phyloP scores from a whole-genome alignment of 1,139 yeast species.

The Sugiyamaella paludigena region DNA sequence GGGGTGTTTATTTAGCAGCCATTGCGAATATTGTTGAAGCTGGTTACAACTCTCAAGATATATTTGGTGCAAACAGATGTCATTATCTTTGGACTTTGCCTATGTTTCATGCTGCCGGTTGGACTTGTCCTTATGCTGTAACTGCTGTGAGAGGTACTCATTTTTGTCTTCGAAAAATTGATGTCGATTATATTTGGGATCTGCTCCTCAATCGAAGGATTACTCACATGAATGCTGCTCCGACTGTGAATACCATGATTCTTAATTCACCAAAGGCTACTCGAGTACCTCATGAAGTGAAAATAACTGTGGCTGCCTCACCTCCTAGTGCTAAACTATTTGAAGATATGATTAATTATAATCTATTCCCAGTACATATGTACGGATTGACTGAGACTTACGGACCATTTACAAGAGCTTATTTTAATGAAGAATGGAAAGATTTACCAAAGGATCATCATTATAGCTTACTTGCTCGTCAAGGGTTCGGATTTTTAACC shows the following conservation, averaged over 20 bases:
- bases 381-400: slow-evolving; percentile 64
- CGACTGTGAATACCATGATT: slow-evolving; percentile 41
- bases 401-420: slow-evolving; percentile 40
- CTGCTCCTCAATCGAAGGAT: slow-evolving; percentile 33
- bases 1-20: slow-evolving; percentile 39
- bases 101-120: slow-evolving; percentile 43
- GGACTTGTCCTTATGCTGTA: slow-evolving; percentile 43
- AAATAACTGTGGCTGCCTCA: slow-evolving; percentile 42
- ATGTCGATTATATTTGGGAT: slow-evolving; percentile 39
- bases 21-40: slow-evolving; percentile 38
- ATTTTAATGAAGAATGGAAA: slow-evolving; percentile 37
- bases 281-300: slow-evolving; percentile 31
- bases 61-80: slow-evolving; percentile 34
- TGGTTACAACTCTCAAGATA: slow-evolving; percentile 35
- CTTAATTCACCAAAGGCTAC: slow-evolving; percentile 36
- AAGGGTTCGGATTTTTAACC: slow-evolving; percentile 39
- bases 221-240: slow-evolving; percentile 42
- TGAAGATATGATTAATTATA: slow-evolving; percentile 37
- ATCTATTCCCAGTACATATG: slow-evolving; percentile 52
- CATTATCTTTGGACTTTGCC: slow-evolving; percentile 42
- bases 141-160: slow-evolving; percentile 42
- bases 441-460: slow-evolving; percentile 29
- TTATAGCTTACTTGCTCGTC: slow-evolving; percentile 36
- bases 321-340: slow-evolving; percentile 41
- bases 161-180: slow-evolving; percentile 38